Evolutionary conservation across 805 yeast species (phyloP).

Genomic region (Candida arabinofermentans): DNA sequence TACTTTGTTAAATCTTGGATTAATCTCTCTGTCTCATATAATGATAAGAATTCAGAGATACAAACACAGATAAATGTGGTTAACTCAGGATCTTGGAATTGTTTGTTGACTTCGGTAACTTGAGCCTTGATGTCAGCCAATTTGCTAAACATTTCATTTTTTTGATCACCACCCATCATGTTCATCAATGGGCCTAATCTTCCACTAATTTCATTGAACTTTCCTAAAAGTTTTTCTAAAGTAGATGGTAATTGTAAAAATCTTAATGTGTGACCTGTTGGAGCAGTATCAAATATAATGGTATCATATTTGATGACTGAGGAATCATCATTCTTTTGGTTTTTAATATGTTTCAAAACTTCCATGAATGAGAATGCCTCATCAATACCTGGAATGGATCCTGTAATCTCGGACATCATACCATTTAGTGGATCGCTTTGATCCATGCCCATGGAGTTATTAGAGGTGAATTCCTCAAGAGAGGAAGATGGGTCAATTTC

Average conservation of each 20-base stretch:
- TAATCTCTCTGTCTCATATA: slow-evolving; percentile 96
- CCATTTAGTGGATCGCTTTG: slow-evolving; percentile 61
- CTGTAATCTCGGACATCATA: slow-evolving; percentile 86
- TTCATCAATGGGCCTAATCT: slow-evolving; percentile 88
- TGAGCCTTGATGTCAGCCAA: slow-evolving; percentile 75
- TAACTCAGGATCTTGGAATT: slow-evolving; percentile 92
- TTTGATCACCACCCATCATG: slow-evolving; percentile 64
- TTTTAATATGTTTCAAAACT: slow-evolving; percentile 92
- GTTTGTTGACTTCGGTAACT: slow-evolving; percentile 86
- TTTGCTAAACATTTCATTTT: slow-evolving; percentile 71
- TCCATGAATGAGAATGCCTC: slow-evolving; percentile 98
- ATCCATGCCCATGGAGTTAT: slow-evolving; percentile 37
- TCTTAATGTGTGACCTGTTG: slow-evolving; percentile 97
- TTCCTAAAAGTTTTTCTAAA: slow-evolving; percentile 78
- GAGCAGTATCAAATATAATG: slow-evolving; percentile 98
- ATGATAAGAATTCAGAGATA: slow-evolving; percentile 91
- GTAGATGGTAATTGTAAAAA: slow-evolving; percentile 94
- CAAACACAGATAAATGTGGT: slow-evolving; percentile 97
- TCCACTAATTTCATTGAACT: slow-evolving; percentile 81
- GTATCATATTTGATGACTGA: slow-evolving; percentile 61
- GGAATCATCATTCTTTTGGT: slow-evolving; percentile 41
- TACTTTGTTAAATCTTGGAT: slow-evolving; percentile 93
- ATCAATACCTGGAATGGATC: slow-evolving; percentile 96
- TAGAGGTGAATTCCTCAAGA: slow-evolving; percentile 68
- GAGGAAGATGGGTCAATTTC: slow-evolving; percentile 97